These are phyloP conservation scores for Haplosporangium gracile DNA, from an alignment of 192 early-diverging fungal genomes.

Conservation along the genomic window DNA sequence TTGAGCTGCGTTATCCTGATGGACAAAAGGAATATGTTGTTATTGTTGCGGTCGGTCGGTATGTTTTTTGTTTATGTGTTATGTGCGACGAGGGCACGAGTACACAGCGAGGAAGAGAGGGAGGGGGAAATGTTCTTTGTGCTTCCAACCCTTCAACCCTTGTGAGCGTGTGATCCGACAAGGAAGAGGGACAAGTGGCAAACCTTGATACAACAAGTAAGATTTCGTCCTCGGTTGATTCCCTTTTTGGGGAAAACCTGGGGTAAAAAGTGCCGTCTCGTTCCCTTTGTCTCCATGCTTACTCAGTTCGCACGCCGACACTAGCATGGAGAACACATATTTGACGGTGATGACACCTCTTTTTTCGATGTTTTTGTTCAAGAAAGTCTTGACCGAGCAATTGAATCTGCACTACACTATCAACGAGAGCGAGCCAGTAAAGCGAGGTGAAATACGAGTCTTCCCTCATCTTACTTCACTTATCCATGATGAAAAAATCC, in stretches of 20 bases:
- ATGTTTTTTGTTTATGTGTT: neutral
- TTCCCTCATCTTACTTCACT: too few relatives aligned
- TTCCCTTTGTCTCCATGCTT: neutral
- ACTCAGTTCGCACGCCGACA: too few relatives aligned
- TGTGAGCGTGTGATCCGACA: neutral
- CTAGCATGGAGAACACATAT: too few relatives aligned
- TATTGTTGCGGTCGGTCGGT: neutral
- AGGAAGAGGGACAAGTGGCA: too few relatives aligned
- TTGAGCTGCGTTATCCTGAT: neutral
- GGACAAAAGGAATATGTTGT: neutral
- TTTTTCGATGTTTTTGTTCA: too few relatives aligned
- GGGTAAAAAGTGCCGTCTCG: constrained; percentile 10
- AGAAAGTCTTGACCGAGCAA: too few relatives aligned
- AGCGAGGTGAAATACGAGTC: too few relatives aligned
- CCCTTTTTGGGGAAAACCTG: constrained; percentile 35
- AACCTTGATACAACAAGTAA: neutral
- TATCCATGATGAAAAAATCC: too few relatives aligned
- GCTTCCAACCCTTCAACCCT: neutral
- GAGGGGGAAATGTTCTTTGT: neutral
- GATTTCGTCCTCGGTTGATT: neutral
- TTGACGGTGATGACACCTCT: too few relatives aligned
- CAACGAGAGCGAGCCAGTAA: too few relatives aligned
- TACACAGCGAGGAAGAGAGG: too few relatives aligned
- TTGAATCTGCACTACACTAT: too few relatives aligned
- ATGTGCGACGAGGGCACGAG: neutral